A percentile compares a stretch with the other conserved stretches of the same genome.
Conservation (phyloP, 73 alveolate genomes). For the Paramecium octaurelia region DNA sequence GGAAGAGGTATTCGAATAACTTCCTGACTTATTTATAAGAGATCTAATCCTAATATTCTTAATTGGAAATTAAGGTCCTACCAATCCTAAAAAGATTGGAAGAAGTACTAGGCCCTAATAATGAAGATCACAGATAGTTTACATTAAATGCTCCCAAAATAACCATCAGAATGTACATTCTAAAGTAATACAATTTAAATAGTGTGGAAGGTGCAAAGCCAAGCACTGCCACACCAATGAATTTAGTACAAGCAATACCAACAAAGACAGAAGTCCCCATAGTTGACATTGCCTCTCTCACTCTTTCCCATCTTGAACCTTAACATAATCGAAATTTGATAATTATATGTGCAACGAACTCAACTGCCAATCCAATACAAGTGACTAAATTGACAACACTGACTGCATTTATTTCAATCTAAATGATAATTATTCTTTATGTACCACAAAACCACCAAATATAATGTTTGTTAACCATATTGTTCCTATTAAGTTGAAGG, state of each 20-base stretch:
- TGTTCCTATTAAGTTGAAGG: conserved; percentile 86
- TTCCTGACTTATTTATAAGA: neutral
- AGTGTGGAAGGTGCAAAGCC: conserved; percentile 91
- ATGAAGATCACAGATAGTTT: neutral
- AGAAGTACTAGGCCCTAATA: conserved; percentile 15
- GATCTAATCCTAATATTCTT: neutral
- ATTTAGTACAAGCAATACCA: conserved; percentile 91
- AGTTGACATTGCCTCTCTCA: conserved; percentile 76
- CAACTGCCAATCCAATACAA: conserved; percentile 90
- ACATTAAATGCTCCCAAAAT: conserved; percentile 88
- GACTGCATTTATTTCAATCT: conserved; percentile 91
- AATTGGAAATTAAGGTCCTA: neutral
- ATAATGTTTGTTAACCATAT: conserved; percentile 77
- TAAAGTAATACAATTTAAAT: conserved; percentile 89
- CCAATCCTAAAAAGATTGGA: conserved; percentile 26
- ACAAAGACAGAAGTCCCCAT: conserved; percentile 91
- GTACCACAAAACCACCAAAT: conserved; percentile 77
- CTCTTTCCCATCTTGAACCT: conserved; percentile 85
- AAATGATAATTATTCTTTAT: conserved; percentile 66
- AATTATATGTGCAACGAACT: conserved; percentile 91
- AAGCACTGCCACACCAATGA: conserved; percentile 88
- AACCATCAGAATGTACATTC: conserved; percentile 89
- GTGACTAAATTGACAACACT: conserved; percentile 92
- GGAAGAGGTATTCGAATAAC: conserved; percentile 82
- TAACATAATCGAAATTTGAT: conserved; percentile 77